Percentiles rank a stretch among this genome's conserved stretches.
These are phyloP conservation scores for Haplosporangium gracile DNA, from an alignment of 192 early-diverging fungal species.

Conservation along the genomic window DNA sequence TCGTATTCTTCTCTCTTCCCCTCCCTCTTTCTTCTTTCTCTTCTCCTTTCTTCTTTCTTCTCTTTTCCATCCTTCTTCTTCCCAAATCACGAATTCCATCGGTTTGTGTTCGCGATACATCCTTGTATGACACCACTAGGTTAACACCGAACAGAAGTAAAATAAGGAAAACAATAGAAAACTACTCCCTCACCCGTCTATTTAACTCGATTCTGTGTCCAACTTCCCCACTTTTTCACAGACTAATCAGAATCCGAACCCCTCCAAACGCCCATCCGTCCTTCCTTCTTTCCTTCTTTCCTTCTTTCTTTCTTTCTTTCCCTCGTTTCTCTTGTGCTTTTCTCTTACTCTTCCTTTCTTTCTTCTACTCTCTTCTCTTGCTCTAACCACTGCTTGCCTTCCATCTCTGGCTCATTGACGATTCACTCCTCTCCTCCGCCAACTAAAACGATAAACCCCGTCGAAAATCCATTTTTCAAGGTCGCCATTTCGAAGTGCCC, in stretches of 20 bases:
- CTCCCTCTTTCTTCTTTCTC: background rate
- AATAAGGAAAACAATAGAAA: background rate
- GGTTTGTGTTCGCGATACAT: conserved; percentile 6
- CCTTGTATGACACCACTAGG: conserved; percentile 6
- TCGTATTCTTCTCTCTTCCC: background rate
- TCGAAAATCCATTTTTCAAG: background rate
- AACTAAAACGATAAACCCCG: background rate
- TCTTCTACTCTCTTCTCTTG: background rate
- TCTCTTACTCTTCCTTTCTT: background rate
- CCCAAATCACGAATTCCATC: conserved; percentile 4
- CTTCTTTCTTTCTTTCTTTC: too few species aligned
- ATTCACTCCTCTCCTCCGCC: conserved; percentile 18
- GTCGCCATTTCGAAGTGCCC: background rate
- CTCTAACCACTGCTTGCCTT: background rate
- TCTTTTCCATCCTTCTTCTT: background rate
- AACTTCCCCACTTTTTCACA: background rate
- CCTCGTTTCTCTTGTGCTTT: background rate
- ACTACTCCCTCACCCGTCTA: background rate
- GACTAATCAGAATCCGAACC: background rate
- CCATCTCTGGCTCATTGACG: background rate
- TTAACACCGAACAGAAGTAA: background rate
- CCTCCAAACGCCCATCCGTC: background rate
- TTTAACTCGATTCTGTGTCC: conserved; percentile 8
- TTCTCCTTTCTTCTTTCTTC: background rate
- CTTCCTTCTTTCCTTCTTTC: background rate